A percentile compares a stretch with the other conserved stretches of the same genome.
Conservation (phyloP, 345 rosid species). For the Zanthoxylum bungeanum region DNA sequence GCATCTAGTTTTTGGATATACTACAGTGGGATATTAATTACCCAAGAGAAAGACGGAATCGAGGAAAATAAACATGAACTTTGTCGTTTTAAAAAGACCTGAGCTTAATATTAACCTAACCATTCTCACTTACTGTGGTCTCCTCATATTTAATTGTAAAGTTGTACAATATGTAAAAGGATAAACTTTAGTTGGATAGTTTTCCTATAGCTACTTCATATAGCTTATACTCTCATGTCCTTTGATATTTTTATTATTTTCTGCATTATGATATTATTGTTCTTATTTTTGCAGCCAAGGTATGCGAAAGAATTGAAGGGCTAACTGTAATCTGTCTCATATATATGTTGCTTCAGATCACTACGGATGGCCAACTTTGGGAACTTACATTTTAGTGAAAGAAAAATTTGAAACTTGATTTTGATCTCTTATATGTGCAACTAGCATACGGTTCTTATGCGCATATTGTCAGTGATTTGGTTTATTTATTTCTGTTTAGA, state of each 20-base stretch:
- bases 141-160: background rate
- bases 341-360: background rate
- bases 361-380: background rate
- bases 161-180: too few species aligned
- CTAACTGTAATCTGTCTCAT: conserved; percentile 4
- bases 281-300: conserved; percentile 50
- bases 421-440: conserved; percentile 3
- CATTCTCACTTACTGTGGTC: too few species aligned
- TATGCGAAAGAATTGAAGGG: conserved; percentile 80
- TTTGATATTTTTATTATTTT: background rate
- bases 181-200: too few species aligned
- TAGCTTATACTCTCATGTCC: background rate
- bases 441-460: background rate
- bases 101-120: background rate
- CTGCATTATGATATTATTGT: background rate
- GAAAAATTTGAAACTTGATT: background rate
- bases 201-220: background rate
- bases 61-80: background rate
- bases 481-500: background rate
- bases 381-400: background rate
- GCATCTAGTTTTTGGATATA: too few species aligned
- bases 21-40: too few species aligned
- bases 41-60: too few species aligned
- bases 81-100: background rate
- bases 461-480: background rate